These are phyloP conservation scores for Diplodia intermedia DNA, from an alignment of 2,329 filamentous ascomycete genomes.

Conservation along the genomic window DNA sequence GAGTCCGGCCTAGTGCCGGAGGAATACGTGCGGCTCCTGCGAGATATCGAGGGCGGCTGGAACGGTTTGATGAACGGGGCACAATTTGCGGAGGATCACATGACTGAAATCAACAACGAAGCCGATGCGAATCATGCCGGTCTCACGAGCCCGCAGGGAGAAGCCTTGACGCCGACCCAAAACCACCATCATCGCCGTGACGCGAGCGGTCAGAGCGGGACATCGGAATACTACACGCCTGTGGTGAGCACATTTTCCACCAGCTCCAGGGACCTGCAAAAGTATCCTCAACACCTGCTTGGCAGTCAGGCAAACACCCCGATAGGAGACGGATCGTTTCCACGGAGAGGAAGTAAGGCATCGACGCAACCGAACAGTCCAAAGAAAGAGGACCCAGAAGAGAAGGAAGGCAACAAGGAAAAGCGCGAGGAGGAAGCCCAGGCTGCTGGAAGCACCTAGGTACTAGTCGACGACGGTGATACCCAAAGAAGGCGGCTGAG, in stretches of 20 bases:
- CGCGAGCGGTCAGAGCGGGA: slow-evolving; percentile 30
- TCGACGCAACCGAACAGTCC: slow-evolving; percentile 25
- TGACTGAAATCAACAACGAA: slow-evolving; percentile 13
- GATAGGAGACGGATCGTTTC: slow-evolving; percentile 25
- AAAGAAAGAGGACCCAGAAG: slow-evolving; percentile 23
- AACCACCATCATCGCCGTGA: slow-evolving; percentile 42
- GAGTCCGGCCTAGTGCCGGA: slow-evolving; percentile 96
- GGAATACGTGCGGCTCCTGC: slow-evolving; percentile 89
- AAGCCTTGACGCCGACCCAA: slow-evolving; percentile 51
- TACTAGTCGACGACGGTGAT: slow-evolving; percentile 29
- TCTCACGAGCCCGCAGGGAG: slow-evolving; percentile 45
- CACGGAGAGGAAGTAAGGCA: slow-evolving; percentile 27
- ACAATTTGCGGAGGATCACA: slow-evolving; percentile 10
- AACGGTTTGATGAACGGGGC: slow-evolving; percentile 49
- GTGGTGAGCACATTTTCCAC: slow-evolving; percentile 61
- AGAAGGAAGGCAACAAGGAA: slow-evolving; percentile 26
- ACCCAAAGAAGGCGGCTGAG: slow-evolving; percentile 25
- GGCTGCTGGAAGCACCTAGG: slow-evolving; percentile 21
- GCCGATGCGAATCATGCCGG: slow-evolving; percentile 37
- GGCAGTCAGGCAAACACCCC: slow-evolving; percentile 36
- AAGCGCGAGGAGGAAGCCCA: slow-evolving; percentile 17
- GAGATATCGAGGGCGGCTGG: slow-evolving; percentile 91
- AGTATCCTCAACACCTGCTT: slow-evolving; percentile 53
- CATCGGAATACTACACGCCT: slow-evolving; percentile 46
- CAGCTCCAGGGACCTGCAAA: slow-evolving; percentile 58